phyloP scores from a whole-genome alignment of 2,329 filamentous ascomycete species.

The Cadophora gregata region DNA sequence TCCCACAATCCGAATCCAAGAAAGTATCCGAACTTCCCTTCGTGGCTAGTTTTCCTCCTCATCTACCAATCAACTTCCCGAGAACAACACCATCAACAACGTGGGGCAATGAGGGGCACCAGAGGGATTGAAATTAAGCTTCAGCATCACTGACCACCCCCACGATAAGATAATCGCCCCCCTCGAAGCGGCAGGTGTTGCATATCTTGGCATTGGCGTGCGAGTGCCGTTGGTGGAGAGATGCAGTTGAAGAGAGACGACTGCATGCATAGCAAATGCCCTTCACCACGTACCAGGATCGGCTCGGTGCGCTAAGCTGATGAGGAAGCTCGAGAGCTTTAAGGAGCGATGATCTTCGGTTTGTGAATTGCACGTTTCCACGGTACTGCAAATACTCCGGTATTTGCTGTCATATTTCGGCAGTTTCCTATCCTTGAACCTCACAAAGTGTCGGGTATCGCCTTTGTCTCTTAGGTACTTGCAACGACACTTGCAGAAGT shows the following conservation, averaged over 20 bases:
- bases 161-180: conserved; percentile 7
- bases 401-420: neutral
- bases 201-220: conserved; percentile 14
- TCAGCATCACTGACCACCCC: neutral
- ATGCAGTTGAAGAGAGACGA: neutral
- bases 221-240: conserved; percentile 18
- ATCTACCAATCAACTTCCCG: neutral
- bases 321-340: conserved; percentile 14
- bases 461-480: neutral
- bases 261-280: neutral
- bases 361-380: neutral
- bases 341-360: neutral
- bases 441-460: neutral
- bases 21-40: conserved; percentile 11
- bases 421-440: neutral
- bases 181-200: conserved; percentile 19
- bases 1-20: neutral
- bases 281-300: neutral
- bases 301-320: conserved; percentile 16
- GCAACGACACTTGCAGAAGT: neutral
- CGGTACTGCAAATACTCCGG: neutral
- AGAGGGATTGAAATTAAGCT: conserved; percentile 4
- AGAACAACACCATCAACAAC: neutral
- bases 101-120: conserved; percentile 10
- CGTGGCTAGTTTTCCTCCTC: conserved; percentile 1